Conservation (phyloP, 2,329 filamentous ascomycete genomes). For the Paecilomyces variotii region DNA sequence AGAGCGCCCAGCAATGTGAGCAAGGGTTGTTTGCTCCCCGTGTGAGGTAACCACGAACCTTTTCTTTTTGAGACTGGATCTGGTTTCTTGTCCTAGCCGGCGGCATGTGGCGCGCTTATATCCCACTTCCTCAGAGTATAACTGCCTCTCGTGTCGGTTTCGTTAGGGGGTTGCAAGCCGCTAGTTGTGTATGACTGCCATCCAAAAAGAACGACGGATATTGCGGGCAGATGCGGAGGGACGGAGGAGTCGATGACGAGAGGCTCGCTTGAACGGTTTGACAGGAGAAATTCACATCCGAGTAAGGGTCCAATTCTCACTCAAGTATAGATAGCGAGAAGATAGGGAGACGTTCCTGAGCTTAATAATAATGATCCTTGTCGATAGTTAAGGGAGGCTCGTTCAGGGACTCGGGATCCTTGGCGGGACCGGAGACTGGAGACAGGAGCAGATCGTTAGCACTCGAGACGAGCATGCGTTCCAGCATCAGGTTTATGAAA, state of each 20-base stretch:
- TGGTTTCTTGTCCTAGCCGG: constrained; percentile 37
- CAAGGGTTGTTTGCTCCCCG: background rate
- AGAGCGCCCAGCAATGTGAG: background rate
- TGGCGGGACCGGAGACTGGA: background rate
- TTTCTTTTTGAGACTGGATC: constrained; percentile 51
- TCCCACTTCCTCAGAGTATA: background rate
- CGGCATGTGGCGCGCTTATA: constrained; percentile 33
- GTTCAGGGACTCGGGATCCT: background rate
- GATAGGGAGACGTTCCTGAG: background rate
- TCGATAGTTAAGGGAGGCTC: background rate
- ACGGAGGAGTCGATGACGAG: constrained; percentile 7
- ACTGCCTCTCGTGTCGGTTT: background rate
- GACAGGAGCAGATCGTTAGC: background rate
- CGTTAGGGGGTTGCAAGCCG: constrained; percentile 1
- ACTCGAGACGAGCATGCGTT: background rate
- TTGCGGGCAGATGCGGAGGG: constrained; percentile 3
- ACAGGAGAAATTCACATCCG: background rate
- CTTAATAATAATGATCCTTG: background rate
- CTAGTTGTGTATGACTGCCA: constrained; percentile 10
- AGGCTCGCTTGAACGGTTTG: background rate
- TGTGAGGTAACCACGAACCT: constrained; percentile 25
- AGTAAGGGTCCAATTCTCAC: background rate
- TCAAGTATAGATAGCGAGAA: background rate
- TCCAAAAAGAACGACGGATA: constrained; percentile 10
- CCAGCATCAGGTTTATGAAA: background rate